These are phyloP conservation scores for Trichophyton simii DNA, from an alignment of 2,329 filamentous ascomycete genomes.

Conservation along the genomic window DNA sequence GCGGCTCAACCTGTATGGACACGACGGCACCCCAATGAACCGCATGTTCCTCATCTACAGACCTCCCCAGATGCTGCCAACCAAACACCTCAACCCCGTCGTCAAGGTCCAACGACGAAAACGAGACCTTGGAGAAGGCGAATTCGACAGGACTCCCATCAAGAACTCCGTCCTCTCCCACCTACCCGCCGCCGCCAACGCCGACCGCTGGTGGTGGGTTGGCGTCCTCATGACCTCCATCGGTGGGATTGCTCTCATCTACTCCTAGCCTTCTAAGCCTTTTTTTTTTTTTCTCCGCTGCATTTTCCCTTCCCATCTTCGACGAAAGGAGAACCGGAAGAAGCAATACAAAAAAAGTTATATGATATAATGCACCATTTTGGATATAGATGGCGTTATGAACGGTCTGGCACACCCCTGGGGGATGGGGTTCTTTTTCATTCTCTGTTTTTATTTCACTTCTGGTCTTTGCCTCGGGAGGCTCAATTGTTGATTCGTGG, in stretches of 20 bases:
- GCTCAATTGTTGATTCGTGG: neutral
- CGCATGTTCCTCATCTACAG: constrained; percentile 54
- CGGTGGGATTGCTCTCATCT: constrained; percentile 28
- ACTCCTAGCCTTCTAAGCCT: constrained; percentile 9
- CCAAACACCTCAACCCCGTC: constrained; percentile 50
- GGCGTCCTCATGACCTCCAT: constrained; percentile 36
- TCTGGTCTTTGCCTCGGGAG: neutral
- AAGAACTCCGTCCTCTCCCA: constrained; percentile 22
- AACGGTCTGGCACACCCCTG: neutral
- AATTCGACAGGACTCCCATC: constrained; percentile 13
- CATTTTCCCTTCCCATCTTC: neutral
- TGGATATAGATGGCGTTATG: constrained; percentile 5
- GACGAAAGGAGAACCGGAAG: neutral
- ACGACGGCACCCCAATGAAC: constrained; percentile 52
- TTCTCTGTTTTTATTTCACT: neutral
- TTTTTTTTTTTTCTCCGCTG: no score
- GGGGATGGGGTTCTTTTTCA: no score
- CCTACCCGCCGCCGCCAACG: constrained; percentile 21
- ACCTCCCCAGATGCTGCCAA: constrained; percentile 58
- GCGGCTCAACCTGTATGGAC: constrained; percentile 52
- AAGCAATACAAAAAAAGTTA: neutral
- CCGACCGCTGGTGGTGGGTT: constrained; percentile 38
- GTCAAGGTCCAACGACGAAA: constrained; percentile 26
- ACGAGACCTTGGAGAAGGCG: constrained; percentile 17
- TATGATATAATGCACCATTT: constrained; percentile 5